phyloP scores from a whole-genome alignment of 1,284 basidiomycete genomes.

The Malassezia vespertilionis region DNA sequence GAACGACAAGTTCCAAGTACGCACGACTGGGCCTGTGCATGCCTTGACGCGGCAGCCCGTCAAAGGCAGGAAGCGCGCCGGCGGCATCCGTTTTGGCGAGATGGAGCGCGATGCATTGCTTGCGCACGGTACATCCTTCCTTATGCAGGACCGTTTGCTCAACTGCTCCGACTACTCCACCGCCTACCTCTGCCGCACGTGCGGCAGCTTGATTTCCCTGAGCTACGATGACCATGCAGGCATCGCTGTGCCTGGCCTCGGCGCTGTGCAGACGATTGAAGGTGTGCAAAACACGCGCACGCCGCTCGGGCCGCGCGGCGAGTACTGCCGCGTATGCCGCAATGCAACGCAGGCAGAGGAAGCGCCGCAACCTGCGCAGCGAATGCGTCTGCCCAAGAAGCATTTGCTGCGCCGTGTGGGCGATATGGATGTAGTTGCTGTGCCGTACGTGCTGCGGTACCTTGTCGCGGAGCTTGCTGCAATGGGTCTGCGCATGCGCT shows the following conservation, averaged over 20 bases:
- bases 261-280: constrained; percentile 22
- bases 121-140: constrained; percentile 94
- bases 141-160: constrained; percentile 96
- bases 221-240: constrained; percentile 49
- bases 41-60: constrained; percentile 90
- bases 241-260: constrained; percentile 10
- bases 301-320: constrained; percentile 38
- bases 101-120: constrained; percentile 99
- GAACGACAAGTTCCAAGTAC: constrained; percentile 97
- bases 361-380: not conserved
- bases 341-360: constrained; percentile 10
- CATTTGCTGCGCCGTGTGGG: constrained; percentile 22
- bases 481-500: constrained; percentile 53
- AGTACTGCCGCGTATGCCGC: constrained; percentile 42
- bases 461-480: constrained; percentile 55
- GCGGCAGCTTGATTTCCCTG: constrained; percentile 85
- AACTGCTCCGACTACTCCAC: constrained; percentile 99
- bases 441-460: constrained; percentile 67
- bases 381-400: constrained; percentile 21
- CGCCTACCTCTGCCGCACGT: constrained; percentile 91
- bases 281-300: constrained; percentile 14
- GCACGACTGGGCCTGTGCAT: constrained; percentile 94
- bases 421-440: constrained; percentile 53
- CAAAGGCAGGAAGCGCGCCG: constrained; percentile 95
- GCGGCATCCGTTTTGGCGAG: constrained; percentile 98